phyloP scores from a whole-genome alignment of 306 rosid genomes.

The Fragaria iinumae region DNA sequence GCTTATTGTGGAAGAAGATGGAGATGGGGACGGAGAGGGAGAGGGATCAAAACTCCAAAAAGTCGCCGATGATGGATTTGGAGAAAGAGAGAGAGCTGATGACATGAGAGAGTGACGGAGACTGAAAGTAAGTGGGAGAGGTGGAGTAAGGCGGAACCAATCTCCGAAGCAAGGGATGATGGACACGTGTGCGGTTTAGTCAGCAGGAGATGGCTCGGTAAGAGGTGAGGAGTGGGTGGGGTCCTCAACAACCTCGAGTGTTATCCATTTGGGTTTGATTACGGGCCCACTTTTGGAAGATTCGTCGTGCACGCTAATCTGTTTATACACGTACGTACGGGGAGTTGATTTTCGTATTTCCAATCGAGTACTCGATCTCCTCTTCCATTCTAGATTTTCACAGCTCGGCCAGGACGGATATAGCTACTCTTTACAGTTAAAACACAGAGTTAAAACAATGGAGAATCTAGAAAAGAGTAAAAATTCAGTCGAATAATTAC shows the following conservation, averaged over 20 bases:
- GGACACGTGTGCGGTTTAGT: slow-evolving; percentile 43
- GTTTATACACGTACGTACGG: no score
- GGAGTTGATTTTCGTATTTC: no score
- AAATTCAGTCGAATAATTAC: no score
- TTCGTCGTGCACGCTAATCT: background rate
- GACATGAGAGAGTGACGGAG: slow-evolving; percentile 1
- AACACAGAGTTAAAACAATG: no score
- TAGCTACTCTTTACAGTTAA: no score
- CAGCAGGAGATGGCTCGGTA: slow-evolving; percentile 4
- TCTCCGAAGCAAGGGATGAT: slow-evolving; percentile 28
- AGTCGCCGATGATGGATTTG: background rate
- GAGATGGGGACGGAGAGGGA: background rate
- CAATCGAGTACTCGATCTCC: no score
- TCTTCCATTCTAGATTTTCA: no score
- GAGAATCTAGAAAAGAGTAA: no score
- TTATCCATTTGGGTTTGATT: slow-evolving; percentile 21
- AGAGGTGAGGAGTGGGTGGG: slow-evolving; percentile 32
- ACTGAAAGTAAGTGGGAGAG: slow-evolving; percentile 25
- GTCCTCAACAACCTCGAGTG: slow-evolving; percentile 7
- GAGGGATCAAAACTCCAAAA: slow-evolving; percentile 12
- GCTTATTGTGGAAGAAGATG: background rate
- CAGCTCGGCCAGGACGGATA: no score
- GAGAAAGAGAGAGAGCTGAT: background rate
- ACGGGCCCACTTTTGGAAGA: slow-evolving; percentile 10
- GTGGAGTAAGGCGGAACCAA: slow-evolving; percentile 39